Evolutionary conservation across 2,329 filamentous ascomycete genomes (phyloP), one percentile per base, ranked within the genome.

Genomic region (Endoconidiophora polonica): DNA sequence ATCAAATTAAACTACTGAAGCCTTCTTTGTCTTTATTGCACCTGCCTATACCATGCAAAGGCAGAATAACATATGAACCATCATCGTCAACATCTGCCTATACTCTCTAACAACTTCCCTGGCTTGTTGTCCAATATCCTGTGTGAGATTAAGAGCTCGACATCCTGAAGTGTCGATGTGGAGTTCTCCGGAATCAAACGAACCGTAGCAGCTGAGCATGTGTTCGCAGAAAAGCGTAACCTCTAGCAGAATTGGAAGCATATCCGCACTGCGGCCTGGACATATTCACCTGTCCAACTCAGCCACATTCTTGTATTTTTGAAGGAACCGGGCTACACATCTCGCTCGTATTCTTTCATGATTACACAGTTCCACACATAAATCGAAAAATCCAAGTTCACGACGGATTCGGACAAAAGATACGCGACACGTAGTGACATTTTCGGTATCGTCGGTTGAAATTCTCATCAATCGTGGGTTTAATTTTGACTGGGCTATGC

Each of bases 211-310:
- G 16, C 16, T 2, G 16, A 18, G 16, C 16, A 18, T 18, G 16
- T 18, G 16, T 18, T 18, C 16, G 16, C 16, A 18, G 16, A 18
- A 18, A 18, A 18, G 16, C 16, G 16, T 18, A 1, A 18, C 16
- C 16, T 57, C 2, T 49, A 59, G 7, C 45, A 59, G 2, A 50
- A 48, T 3, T 68, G 67, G 46, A 43, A 55, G 2, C 43, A 54
- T 6, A 57, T 58, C 39, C 62, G 55, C 40, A 54, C 56, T 6
- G 61, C 58, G 1, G 61, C 63, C 1, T 54, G 58, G 9, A 57
- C 51, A 1, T 66, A 61, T 46, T 58, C 60, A 22, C 56, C 65
- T 7, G 47, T 68, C 2, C 61, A 67, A 47, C 42, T 67, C 5
- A 65, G 65, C 4, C 46, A 67, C 20, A 66, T 63, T 0, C 66